A percentile compares a stretch with the other conserved stretches of the same genome.
Evolutionary conservation across 129 eudicot species (phyloP).

Genomic region (sunflower (Helianthus annuus)): DNA sequence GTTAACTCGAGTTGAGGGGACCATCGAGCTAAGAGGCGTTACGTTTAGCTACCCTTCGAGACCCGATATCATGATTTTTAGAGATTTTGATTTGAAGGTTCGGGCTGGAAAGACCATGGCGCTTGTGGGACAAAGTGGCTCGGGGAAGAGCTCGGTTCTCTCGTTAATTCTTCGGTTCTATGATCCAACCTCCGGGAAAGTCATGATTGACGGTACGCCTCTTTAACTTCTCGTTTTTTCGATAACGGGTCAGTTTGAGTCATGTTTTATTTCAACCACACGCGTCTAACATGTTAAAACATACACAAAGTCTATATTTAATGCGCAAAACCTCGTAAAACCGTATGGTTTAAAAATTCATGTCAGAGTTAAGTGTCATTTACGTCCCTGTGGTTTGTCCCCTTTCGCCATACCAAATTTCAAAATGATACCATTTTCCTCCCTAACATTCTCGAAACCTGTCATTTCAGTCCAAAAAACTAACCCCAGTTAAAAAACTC

Average conservation of each 20-base stretch:
- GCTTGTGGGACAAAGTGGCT: slow-evolving; percentile 95
- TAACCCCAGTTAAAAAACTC: no score
- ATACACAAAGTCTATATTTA: background rate
- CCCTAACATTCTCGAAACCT: no score
- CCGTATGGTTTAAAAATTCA: background rate
- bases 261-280: no score
- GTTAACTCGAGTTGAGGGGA: slow-evolving; percentile 68
- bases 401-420: no score
- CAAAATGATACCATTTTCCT: no score
- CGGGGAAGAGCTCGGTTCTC: slow-evolving; percentile 93
- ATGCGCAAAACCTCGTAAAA: background rate
- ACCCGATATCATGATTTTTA: slow-evolving; percentile 74
- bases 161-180: slow-evolving; percentile 82
- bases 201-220: slow-evolving; percentile 83
- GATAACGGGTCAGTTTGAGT: no score
- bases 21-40: slow-evolving; percentile 78
- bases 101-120: slow-evolving; percentile 89
- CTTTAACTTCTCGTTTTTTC: background rate
- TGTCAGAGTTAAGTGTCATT: no score
- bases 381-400: no score
- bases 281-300: no score
- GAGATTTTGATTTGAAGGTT: slow-evolving; percentile 71
- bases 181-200: slow-evolving; percentile 85
- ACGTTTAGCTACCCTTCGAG: slow-evolving; percentile 95
- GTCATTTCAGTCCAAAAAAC: no score